A percentile compares a stretch with the other conserved stretches of the same genome.
These are phyloP conservation scores for Lactarius hatsudake DNA, from an alignment of 768 basidiomycete genomes.

Conservation along the genomic window DNA sequence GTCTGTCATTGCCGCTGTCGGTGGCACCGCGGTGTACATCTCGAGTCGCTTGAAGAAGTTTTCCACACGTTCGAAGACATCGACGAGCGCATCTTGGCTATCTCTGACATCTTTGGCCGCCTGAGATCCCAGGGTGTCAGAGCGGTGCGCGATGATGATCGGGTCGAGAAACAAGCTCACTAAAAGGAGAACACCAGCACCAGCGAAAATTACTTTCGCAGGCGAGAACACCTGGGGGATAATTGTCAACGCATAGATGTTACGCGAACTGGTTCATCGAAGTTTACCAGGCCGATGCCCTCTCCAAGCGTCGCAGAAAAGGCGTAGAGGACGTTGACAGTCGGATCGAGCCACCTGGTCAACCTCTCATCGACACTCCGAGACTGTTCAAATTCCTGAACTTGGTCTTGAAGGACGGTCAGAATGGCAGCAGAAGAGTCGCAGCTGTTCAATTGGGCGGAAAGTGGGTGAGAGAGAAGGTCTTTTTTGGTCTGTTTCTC, in stretches of 20 bases:
- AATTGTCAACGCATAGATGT: not conserved
- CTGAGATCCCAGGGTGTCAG: not conserved
- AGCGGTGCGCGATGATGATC: not conserved
- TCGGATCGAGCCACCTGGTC: not conserved
- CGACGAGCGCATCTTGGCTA: not conserved
- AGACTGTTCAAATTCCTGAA: not conserved
- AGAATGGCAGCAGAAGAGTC: not conserved
- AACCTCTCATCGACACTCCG: not conserved
- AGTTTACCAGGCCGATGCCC: not conserved
- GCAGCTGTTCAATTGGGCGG: not conserved
- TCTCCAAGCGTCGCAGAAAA: not conserved
- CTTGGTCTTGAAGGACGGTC: not conserved
- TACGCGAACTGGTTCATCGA: not conserved
- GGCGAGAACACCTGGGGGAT: not conserved
- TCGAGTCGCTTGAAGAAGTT: not conserved
- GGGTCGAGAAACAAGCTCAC: not conserved
- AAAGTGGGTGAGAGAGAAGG: not conserved
- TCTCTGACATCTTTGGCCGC: not conserved
- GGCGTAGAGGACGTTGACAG: not conserved
- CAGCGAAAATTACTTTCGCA: not conserved
- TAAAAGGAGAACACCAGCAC: not conserved
- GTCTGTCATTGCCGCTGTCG: not conserved
- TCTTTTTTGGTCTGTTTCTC: not conserved
- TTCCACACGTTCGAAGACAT: not conserved
- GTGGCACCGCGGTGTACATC: not conserved